A percentile compares a stretch with the other conserved stretches of the same genome.
phyloP scores from a whole-genome alignment of 2,329 filamentous ascomycete species.

The Phyllachora maydis region DNA sequence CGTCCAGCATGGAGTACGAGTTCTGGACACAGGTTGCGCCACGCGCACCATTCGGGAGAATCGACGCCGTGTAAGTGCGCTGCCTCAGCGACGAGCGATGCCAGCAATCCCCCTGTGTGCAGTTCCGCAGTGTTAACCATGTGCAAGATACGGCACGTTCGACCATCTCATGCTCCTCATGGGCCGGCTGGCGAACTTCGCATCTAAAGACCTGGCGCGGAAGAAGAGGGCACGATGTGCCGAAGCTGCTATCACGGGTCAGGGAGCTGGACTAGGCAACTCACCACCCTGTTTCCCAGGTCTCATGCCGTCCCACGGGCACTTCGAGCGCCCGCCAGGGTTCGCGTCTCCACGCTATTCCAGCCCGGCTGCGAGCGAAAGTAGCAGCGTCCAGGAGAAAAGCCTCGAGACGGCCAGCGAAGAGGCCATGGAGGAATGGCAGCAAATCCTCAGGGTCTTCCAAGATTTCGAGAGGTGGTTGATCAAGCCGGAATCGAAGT shows the following conservation, averaged over 20 bases:
- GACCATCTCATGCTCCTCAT: slow-evolving; percentile 75
- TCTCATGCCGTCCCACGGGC: slow-evolving; percentile 30
- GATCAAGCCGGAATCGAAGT: slow-evolving; percentile 29
- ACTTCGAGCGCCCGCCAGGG: slow-evolving; percentile 27
- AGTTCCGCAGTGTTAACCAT: no score
- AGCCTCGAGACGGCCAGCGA: slow-evolving; percentile 44
- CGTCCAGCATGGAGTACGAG: slow-evolving; percentile 51
- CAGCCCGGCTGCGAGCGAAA: slow-evolving; percentile 19
- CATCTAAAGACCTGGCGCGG: slow-evolving; percentile 52
- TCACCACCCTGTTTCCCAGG: slow-evolving; percentile 29
- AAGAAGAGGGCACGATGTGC: slow-evolving; percentile 50
- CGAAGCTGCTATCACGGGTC: slow-evolving; percentile 28
- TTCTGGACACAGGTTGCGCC: slow-evolving; percentile 79
- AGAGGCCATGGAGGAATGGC: slow-evolving; percentile 64
- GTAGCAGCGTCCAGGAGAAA: slow-evolving; percentile 23
- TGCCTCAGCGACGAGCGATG: neutral
- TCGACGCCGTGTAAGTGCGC: slow-evolving; percentile 45
- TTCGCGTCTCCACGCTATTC: slow-evolving; percentile 26
- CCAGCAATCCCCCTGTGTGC: no score
- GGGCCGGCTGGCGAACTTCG: slow-evolving; percentile 60
- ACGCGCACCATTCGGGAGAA: slow-evolving; percentile 54
- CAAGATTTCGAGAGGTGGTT: slow-evolving; percentile 59
- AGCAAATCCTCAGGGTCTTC: slow-evolving; percentile 51
- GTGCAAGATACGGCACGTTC: slow-evolving; percentile 56
- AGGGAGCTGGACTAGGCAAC: slow-evolving; percentile 15